These are phyloP conservation scores for Ascocoryne sarcoides DNA, from an alignment of 2,329 filamentous ascomycete species.

Conservation along the genomic window DNA sequence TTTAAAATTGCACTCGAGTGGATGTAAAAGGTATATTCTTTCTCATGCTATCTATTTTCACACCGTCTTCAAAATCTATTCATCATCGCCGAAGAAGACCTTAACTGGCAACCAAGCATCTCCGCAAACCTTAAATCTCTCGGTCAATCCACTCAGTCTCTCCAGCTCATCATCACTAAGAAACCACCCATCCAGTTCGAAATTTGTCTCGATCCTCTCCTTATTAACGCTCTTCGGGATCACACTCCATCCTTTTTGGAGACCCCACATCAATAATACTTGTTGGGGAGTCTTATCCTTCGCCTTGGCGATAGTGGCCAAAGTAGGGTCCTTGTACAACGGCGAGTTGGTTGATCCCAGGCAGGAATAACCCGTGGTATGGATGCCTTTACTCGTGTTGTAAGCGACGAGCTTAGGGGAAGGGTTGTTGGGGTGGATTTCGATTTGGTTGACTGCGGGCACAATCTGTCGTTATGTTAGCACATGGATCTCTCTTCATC, in stretches of 20 bases:
- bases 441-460: constrained; percentile 72
- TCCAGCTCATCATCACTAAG: constrained; percentile 65
- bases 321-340: constrained; percentile 56
- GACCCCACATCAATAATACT: constrained; percentile 70
- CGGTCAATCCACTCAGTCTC: constrained; percentile 38
- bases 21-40: no score
- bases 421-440: constrained; percentile 72
- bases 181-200: constrained; percentile 63
- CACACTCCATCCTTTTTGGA: constrained; percentile 72
- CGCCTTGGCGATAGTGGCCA: constrained; percentile 52
- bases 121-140: constrained; percentile 73
- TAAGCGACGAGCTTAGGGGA: constrained; percentile 72
- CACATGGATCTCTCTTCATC: no score
- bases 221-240: constrained; percentile 78
- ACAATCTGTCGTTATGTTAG: constrained; percentile 33
- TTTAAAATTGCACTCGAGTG: no score
- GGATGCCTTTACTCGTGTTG: constrained; percentile 64
- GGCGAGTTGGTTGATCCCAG: constrained; percentile 64
- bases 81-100: constrained; percentile 78
- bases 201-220: constrained; percentile 67
- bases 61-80: constrained; percentile 41
- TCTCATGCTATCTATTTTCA: no score
- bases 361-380: constrained; percentile 66
- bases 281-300: constrained; percentile 67
- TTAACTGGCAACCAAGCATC: constrained; percentile 66